These are phyloP conservation scores for Aphanomyces stellatus DNA, from an alignment of 352 stramenopile genomes.

Conservation along the genomic window DNA sequence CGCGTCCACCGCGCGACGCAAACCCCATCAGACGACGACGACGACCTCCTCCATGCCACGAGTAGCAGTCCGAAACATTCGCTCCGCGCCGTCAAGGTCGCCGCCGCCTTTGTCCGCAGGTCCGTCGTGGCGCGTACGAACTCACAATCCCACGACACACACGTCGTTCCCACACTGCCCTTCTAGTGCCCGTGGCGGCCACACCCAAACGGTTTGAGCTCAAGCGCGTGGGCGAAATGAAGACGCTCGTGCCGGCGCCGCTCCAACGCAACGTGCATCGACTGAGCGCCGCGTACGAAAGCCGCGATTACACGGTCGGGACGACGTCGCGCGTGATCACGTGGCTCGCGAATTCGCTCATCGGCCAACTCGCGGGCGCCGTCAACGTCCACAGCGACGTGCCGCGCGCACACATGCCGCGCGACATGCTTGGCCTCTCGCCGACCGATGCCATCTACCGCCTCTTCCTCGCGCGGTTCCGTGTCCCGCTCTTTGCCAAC, in stretches of 20 bases:
- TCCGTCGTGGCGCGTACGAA: no score
- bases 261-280: constrained; percentile 26
- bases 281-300: constrained; percentile 31
- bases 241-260: constrained; percentile 28
- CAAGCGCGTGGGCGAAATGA: constrained; percentile 27
- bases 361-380: constrained; percentile 29
- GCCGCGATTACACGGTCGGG: constrained; percentile 30
- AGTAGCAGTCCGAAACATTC: no score
- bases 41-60: not conserved
- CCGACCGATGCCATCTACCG: constrained; percentile 33
- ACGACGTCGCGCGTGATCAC: constrained; percentile 37
- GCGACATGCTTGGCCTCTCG: not conserved
- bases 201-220: no score
- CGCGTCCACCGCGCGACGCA: constrained; percentile 21
- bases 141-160: no score
- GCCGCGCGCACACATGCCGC: not conserved
- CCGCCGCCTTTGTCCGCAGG: no score
- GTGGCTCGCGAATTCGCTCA: constrained; percentile 40
- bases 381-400: constrained; percentile 23
- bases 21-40: constrained; percentile 22
- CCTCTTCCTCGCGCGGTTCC: constrained; percentile 43
- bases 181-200: no score
- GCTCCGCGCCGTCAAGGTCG: no score
- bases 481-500: constrained; percentile 29
- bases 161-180: no score